Base-by-base conservation (phyloP, 352 stramenopile genomes). In the Phytophthora kernoviae region DNA sequence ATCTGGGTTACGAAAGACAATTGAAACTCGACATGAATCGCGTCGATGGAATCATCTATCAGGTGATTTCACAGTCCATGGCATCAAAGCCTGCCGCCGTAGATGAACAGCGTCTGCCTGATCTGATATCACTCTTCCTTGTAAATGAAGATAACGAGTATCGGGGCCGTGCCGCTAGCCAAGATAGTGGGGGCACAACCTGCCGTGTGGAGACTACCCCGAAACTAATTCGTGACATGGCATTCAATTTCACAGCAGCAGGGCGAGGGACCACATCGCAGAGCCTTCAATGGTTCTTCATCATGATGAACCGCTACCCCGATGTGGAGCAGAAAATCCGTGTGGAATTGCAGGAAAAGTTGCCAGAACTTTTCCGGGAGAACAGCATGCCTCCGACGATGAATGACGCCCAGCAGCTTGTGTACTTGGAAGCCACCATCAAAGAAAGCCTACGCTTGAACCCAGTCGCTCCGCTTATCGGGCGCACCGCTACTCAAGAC, bases 221-320 rank as follows among this genome's bases (percentile, higher is more conserved):
- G 6, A 73, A 84, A 44, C 58, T 82, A 22, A 68, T 93, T 22
- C 77, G 81, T 33, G 82, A 94, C 55, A 83, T 93, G 44, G 69
- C 81, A 6, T 76, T 95, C 50, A 89, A 73, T 27, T 81, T 93
- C 46, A 78, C 93, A 15, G 66, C 84, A 2, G 86, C 82, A 32
- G 86, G 87, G n/a, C 66, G 80, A 27, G 84, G 88, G 47, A 94
- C 87, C 1, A 93, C 86, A 5, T 77, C 79, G 6, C 66, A 75
- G 27, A 79, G 72, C 5, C 41, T 92, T 36, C 55, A 70, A 20
- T 95, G 86, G 86, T 75, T 88, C 17, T 47, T 96, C 34, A 80
- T 90, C 40, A 87, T 93, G 74, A 58, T 94, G 49, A 80, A 75
- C n/a, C 77, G 75, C 8, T 64, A 88, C 39, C 85, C 81, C 0